Evolutionary conservation across 805 yeast genomes (phyloP).

Genomic region (Crinitomyces ghanaensis): DNA sequence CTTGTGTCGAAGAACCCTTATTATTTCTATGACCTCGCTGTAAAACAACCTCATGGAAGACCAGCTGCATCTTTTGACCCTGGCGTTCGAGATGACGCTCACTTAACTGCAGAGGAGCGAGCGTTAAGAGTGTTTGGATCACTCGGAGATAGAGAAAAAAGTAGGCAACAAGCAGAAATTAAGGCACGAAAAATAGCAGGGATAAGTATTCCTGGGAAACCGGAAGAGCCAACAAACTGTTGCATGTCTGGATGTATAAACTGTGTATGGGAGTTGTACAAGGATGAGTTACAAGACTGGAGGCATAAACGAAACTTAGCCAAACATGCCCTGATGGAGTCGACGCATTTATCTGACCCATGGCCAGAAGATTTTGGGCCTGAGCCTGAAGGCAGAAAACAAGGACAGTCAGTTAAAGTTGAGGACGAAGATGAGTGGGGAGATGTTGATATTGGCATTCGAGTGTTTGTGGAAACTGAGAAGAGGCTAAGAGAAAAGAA

Average conservation of each 20-base stretch:
- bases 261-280: conserved; percentile 92
- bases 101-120: conserved; percentile 10
- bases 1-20: conserved; percentile 15
- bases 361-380: conserved; percentile 65
- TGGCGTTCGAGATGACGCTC: conserved; percentile 2
- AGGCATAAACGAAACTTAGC: conserved; percentile 48
- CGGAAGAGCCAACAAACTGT: conserved; percentile 88
- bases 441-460: conserved; percentile 62
- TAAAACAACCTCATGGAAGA: conserved; percentile 16
- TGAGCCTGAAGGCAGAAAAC: conserved; percentile 24
- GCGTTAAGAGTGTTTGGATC: conserved; percentile 24
- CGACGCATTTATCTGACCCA: conserved; percentile 24
- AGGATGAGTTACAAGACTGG: conserved; percentile 85
- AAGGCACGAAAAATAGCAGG: conserved; percentile 41
- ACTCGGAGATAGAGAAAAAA: conserved; percentile 24
- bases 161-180: conserved; percentile 23
- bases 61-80: conserved; percentile 12
- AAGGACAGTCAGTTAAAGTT: conserved; percentile 12
- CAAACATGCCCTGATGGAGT: conserved; percentile 34
- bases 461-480: conserved; percentile 78
- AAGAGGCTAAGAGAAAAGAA: conserved; percentile 40
- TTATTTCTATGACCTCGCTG: conserved; percentile 16
- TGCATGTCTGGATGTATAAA: conserved; percentile 96
- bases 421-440: conserved; percentile 40
- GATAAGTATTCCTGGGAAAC: conserved; percentile 67